Conservation (phyloP, 2,329 filamentous ascomycete genomes). For the Delphinella strobiligena region DNA sequence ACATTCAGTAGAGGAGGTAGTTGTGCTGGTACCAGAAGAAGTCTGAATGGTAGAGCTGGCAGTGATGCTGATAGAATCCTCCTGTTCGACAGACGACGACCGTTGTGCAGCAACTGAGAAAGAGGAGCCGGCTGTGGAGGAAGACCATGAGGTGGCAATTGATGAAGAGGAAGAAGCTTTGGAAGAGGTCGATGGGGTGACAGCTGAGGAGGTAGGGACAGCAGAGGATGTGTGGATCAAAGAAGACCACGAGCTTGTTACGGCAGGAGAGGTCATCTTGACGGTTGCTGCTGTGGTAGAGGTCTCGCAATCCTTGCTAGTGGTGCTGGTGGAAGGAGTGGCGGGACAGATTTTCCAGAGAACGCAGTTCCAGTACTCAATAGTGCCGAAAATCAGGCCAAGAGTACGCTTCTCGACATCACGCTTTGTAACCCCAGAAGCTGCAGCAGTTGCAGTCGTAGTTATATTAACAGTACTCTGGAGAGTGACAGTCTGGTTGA, state of each 20-base stretch:
- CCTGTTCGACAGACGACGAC: too few relatives aligned
- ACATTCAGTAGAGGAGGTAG: slow-evolving; percentile 18
- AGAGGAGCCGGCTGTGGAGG: too few relatives aligned
- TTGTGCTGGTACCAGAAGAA: slow-evolving; percentile 10
- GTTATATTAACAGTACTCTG: slow-evolving; percentile 11
- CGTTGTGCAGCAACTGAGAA: too few relatives aligned
- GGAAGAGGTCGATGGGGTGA: slow-evolving; percentile 1
- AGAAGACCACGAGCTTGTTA: too few relatives aligned
- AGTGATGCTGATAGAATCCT: not conserved
- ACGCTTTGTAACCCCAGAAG: slow-evolving; percentile 11
- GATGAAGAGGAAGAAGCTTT: slow-evolving; percentile 1
- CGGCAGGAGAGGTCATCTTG: not conserved
- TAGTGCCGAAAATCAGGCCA: not conserved
- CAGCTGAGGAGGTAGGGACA: not conserved
- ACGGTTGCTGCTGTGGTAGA: not conserved
- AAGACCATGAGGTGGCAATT: not conserved
- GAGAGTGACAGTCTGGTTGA: slow-evolving; percentile 10
- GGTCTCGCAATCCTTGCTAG: not conserved
- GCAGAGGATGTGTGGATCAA: not conserved
- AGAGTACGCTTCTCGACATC: slow-evolving; percentile 3
- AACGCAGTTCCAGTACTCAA: not conserved
- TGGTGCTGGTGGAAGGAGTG: not conserved
- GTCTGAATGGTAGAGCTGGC: slow-evolving; percentile 1
- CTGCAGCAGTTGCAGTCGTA: slow-evolving; percentile 10
- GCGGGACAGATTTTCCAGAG: not conserved